Percentiles rank a stretch among this genome's conserved stretches.
These are phyloP conservation scores for Gossypioides kirkii DNA, from an alignment of 345 rosid species.

Conservation along the genomic window DNA sequence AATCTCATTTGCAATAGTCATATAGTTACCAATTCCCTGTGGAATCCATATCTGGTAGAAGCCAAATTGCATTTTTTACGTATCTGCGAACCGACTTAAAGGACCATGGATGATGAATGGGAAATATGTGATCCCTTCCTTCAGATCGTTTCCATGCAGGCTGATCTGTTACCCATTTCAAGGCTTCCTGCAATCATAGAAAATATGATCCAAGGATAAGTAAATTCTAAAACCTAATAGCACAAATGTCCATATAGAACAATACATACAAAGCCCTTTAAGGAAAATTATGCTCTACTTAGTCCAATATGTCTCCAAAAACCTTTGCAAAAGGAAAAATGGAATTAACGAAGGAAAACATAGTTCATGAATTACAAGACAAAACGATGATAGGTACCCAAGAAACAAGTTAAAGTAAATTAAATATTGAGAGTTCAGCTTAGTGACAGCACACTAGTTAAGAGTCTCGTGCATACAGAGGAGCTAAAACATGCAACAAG, in stretches of 20 bases:
- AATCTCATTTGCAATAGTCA: constrained; percentile 14
- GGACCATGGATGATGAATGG: constrained; percentile 99
- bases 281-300: not conserved
- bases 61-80: constrained; percentile 85
- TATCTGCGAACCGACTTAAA: constrained; percentile 84
- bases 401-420: not conserved
- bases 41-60: constrained; percentile 96
- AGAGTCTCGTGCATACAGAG: not conserved
- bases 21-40: constrained; percentile 80
- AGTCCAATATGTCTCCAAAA: not conserved
- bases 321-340: not conserved
- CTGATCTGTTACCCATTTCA: constrained; percentile 95
- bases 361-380: not conserved
- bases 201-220: not conserved
- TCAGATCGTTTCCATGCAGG: constrained; percentile 96
- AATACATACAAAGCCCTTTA: not conserved
- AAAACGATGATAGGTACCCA: not conserved
- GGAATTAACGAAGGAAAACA: not conserved
- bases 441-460: not conserved
- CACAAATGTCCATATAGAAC: not conserved
- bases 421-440: not conserved
- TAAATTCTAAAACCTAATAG: not conserved
- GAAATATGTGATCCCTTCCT: constrained; percentile 94
- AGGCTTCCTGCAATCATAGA: constrained; percentile 50
- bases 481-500: not conserved